Conservation (phyloP, 2,329 filamentous ascomycete genomes). For the Hymenoscyphus infarciens region DNA sequence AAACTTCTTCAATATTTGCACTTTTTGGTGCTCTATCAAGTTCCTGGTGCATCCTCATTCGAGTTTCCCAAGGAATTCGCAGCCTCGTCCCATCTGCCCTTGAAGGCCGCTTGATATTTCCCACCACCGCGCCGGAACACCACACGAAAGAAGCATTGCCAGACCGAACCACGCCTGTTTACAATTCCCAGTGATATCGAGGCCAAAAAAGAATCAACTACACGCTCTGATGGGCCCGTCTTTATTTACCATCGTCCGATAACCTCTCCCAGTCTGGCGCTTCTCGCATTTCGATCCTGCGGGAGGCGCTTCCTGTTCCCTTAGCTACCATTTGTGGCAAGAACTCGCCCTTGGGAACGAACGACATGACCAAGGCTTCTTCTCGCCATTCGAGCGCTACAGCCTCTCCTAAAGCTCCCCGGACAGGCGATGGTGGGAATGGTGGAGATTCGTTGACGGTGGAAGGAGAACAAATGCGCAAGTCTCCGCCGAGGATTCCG, state of each 20-base stretch:
- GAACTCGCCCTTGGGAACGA: constrained; percentile 7
- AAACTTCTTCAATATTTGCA: background rate
- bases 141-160: background rate
- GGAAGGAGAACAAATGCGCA: constrained; percentile 1
- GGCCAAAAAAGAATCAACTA: background rate
- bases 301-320: constrained; percentile 32
- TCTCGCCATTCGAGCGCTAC: constrained; percentile 30
- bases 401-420: constrained; percentile 18
- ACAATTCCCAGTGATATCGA: background rate
- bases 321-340: constrained; percentile 10
- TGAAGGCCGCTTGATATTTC: background rate
- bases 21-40: background rate
- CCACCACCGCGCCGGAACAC: background rate
- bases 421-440: constrained; percentile 23
- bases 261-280: constrained; percentile 33
- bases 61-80: background rate
- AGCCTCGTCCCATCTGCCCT: constrained; percentile 5
- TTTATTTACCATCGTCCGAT: constrained; percentile 27
- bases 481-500: constrained; percentile 8
- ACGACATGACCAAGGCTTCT: constrained; percentile 31
- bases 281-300: constrained; percentile 33
- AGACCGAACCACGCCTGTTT: background rate
- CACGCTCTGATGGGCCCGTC: constrained; percentile 33
- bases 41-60: background rate
- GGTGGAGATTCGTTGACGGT: constrained; percentile 14